These are phyloP conservation scores for Trichoderma brevicompactum DNA, from an alignment of 2,329 filamentous ascomycete species.

Conservation along the genomic window DNA sequence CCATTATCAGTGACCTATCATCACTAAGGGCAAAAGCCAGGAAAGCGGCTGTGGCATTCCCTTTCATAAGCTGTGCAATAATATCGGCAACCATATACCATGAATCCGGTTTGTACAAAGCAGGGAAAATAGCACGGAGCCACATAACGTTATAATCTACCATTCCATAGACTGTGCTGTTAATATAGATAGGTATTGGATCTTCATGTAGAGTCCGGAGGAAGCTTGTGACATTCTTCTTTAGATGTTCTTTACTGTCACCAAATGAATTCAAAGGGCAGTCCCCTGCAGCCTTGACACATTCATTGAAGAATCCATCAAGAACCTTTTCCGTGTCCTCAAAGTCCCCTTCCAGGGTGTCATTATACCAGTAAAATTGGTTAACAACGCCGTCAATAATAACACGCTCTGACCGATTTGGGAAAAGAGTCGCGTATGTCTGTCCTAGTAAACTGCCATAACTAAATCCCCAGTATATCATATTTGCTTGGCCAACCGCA, in stretches of 20 bases:
- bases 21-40: neutral
- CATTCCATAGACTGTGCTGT: neutral
- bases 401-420: constrained; percentile 37
- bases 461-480: constrained; percentile 49
- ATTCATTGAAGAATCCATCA: too few relatives aligned
- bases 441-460: constrained; percentile 42
- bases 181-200: neutral
- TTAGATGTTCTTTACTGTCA: too few relatives aligned
- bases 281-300: constrained; percentile 25
- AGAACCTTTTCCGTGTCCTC: too few relatives aligned
- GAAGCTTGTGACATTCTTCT: neutral
- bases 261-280: constrained; percentile 34
- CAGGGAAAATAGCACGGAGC: neutral
- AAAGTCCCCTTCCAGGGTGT: too few relatives aligned
- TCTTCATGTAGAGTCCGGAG: neutral
- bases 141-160: neutral
- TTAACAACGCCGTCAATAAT: too few relatives aligned
- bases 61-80: neutral
- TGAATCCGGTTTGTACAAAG: neutral
- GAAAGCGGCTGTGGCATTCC: neutral
- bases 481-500: constrained; percentile 41
- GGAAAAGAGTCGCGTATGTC: neutral
- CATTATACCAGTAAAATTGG: too few relatives aligned
- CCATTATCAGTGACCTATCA: constrained; percentile 42
- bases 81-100: neutral